Evolutionary conservation across 768 basidiomycete species (phyloP).

Genomic region (Imleria badia): DNA sequence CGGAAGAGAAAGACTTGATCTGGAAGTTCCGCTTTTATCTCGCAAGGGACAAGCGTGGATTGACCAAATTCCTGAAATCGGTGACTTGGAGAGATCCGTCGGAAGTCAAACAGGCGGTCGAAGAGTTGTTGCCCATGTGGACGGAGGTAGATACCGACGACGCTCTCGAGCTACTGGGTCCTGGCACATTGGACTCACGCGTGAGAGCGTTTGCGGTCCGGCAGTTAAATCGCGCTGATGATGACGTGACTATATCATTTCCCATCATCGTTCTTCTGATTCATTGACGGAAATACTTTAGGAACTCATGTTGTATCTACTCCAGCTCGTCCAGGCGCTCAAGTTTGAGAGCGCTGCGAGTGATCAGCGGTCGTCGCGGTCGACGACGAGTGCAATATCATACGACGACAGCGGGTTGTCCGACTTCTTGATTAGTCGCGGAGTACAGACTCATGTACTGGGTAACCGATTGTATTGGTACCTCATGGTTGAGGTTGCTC

Average conservation of each 20-base stretch:
- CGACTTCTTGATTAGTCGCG: conserved; percentile 86
- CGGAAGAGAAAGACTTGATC: conserved; percentile 93
- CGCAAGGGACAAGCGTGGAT: conserved; percentile 83
- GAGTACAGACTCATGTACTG: conserved; percentile 77
- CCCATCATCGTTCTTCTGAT: neutral
- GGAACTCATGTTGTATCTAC: conserved; percentile 89
- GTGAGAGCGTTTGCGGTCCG: conserved; percentile 94
- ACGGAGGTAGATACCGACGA: conserved; percentile 97
- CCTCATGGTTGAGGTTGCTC: conserved; percentile 91
- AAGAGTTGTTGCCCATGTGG: conserved; percentile 94
- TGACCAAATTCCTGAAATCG: conserved; percentile 97
- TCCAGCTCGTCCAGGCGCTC: conserved; percentile 96
- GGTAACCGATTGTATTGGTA: conserved; percentile 98
- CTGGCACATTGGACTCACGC: conserved; percentile 84
- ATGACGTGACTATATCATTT: conserved; percentile 63
- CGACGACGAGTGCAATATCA: conserved; percentile 70
- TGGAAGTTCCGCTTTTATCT: conserved; percentile 99
- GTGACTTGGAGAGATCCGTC: conserved; percentile 96
- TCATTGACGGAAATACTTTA: conserved; percentile 32
- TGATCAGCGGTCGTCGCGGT: conserved; percentile 74
- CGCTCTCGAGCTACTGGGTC: conserved; percentile 91
- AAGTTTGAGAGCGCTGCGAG: conserved; percentile 89
- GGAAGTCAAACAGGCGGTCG: conserved; percentile 97
- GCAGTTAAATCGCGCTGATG: conserved; percentile 88
- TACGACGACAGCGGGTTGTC: conserved; percentile 92